Base-by-base conservation (phyloP, 2,329 filamentous ascomycete species). In the Aspergillus pseudotamarii region DNA sequence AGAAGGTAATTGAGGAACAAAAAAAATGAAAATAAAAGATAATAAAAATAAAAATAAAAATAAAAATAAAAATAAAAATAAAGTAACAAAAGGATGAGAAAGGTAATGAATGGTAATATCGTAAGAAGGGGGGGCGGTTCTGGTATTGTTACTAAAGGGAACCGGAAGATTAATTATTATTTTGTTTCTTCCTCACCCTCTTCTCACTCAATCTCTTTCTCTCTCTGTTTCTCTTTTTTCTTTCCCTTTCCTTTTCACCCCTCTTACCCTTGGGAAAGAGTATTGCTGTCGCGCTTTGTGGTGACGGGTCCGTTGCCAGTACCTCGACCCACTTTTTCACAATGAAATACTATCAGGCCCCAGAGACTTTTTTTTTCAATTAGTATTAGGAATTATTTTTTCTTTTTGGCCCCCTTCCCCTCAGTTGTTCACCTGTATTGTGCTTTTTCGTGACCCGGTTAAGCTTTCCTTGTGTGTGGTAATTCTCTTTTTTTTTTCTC, bases 401-500 rank as follows among this genome's bases (percentile, higher is more conserved):
- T 58, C 28, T 63, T 60, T 67, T 60, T 59, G 55, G 46, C 60
- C 64, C 60, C 63, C 60, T 68, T 68, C 64, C 65, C 64, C 68
- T 69, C 64, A 65, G 61, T 70, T 60, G 48, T 38, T 55, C 53
- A 54, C 59, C 41, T 30, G 57, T 43, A 43, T 46, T 46, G 55
- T 61, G 26, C 57, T 58, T 48, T 64, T 64, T 60, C 58, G 51
- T 59, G 59, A 59, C 58, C 64, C 67, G 66, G 69, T 66, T 70
- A 71, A 71, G 68, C 66, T 70, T 71, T 71, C 69, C 69, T 64
- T 67, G 65, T 68, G 60, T 62, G 62, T 55, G 41, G 56, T 36
- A 62, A 30, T 23, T 46, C 12, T 28, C 26, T 56, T 56, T 32
- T 56, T 56, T 60, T 50, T 58, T 48, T 55, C 59, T 63, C 11